Conservation (phyloP, 106 monocot genomes). For the Allium sativum region DNA sequence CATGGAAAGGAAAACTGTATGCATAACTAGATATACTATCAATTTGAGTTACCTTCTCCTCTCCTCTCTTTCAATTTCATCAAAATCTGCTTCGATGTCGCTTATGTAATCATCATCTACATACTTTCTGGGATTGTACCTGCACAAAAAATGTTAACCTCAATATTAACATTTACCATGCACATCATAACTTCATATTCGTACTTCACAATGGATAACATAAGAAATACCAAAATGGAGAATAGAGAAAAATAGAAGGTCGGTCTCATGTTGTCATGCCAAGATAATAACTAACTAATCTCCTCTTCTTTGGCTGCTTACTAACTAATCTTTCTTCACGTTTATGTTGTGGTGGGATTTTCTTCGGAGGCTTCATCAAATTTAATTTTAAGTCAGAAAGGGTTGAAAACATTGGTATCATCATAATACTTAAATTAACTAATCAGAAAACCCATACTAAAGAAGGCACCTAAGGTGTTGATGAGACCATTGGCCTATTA, state of each 20-base stretch:
- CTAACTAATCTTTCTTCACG: constrained; percentile 17
- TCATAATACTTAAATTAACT: not conserved
- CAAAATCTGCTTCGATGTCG: constrained; percentile 68
- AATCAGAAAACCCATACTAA: not conserved
- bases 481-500: constrained; percentile 20
- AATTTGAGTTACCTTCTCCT: constrained; percentile 27
- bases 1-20: not conserved
- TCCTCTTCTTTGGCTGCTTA: constrained; percentile 28
- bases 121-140: constrained; percentile 50
- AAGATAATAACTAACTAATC: constrained; percentile 10
- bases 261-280: too few relatives aligned
- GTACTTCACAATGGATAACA: too few relatives aligned
- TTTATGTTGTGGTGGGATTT: constrained; percentile 10
- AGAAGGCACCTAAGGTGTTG: constrained; percentile 25
- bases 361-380: constrained; percentile 39
- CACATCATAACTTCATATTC: too few relatives aligned
- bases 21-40: not conserved
- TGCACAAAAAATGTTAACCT: constrained; percentile 12
- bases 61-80: constrained; percentile 45
- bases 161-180: not conserved
- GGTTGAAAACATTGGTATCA: too few relatives aligned
- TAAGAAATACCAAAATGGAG: too few relatives aligned
- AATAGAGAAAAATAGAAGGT: too few relatives aligned
- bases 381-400: not conserved
- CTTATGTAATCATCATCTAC: constrained; percentile 31